A percentile compares a stretch with the other conserved stretches of the same genome.
These are phyloP conservation scores for Phytopythium delawarense DNA, from an alignment of 352 stramenopile genomes.

Conservation along the genomic window DNA sequence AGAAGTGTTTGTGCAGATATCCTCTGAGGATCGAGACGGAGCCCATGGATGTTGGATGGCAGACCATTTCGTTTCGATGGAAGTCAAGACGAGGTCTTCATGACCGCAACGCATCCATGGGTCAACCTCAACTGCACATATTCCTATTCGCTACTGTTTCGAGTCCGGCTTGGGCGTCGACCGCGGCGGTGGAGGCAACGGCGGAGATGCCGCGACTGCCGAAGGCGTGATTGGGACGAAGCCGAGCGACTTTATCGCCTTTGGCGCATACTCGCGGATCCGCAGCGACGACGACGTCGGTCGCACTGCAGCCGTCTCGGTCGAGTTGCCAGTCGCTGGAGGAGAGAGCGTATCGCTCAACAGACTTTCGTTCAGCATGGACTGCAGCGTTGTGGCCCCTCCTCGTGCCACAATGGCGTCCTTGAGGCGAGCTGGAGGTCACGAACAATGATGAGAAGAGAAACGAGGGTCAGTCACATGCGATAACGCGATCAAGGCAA, in stretches of 20 bases:
- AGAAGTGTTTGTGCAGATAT: too few relatives aligned
- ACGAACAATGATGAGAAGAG: not conserved
- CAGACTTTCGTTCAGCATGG: slow-evolving; percentile 54
- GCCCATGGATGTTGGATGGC: too few relatives aligned
- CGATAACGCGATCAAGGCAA: not conserved
- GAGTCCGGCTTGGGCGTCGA: not conserved
- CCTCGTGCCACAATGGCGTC: slow-evolving; percentile 43
- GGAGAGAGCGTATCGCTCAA: slow-evolving; percentile 2
- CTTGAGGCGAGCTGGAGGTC: slow-evolving; percentile 37
- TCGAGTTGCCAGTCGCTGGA: not conserved
- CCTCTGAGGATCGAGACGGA: too few relatives aligned
- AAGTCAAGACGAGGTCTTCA: too few relatives aligned
- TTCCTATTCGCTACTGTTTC: too few relatives aligned
- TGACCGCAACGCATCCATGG: too few relatives aligned
- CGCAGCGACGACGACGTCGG: slow-evolving; percentile 60
- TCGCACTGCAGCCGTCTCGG: not conserved
- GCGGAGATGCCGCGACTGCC: not conserved
- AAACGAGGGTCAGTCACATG: not conserved
- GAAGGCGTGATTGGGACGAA: slow-evolving; percentile 39
- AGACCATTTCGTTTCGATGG: too few relatives aligned
- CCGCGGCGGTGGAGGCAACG: not conserved
- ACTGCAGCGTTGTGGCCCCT: slow-evolving; percentile 52
- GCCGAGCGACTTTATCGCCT: slow-evolving; percentile 65
- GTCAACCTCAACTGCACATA: too few relatives aligned
- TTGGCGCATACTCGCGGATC: slow-evolving; percentile 75